Evolutionary conservation across 2,329 filamentous ascomycete genomes (phyloP).

Genomic region (Fusarium sp.): DNA sequence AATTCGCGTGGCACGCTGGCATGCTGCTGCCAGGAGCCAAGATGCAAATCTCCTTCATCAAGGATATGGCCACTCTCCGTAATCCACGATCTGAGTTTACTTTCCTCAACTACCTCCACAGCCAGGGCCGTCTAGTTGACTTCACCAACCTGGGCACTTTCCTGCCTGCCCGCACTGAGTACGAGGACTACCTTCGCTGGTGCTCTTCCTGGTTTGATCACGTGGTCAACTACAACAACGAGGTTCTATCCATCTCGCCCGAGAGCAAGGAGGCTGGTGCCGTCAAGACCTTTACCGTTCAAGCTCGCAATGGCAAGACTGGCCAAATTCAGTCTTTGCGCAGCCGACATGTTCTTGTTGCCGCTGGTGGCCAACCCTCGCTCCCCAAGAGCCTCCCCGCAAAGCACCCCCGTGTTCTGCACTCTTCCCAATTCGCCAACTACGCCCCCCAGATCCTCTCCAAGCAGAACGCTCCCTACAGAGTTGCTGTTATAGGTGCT

Average conservation of each 20-base stretch:
- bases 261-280: conserved; percentile 62
- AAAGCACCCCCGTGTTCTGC: conserved; percentile 79
- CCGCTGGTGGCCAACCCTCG: conserved; percentile 71
- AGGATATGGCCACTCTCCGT: conserved; percentile 90
- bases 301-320: conserved; percentile 71
- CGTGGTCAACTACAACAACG: conserved; percentile 79
- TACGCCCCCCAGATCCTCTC: conserved; percentile 70
- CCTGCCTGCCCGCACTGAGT: conserved; percentile 85
- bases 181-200: conserved; percentile 96
- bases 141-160: conserved; percentile 95
- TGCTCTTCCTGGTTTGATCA: conserved; percentile 83
- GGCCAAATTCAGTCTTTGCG: conserved; percentile 65
- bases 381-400: conserved; percentile 78
- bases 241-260: conserved; percentile 79
- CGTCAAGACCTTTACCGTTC: conserved; percentile 75
- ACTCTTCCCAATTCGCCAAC: conserved; percentile 88
- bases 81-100: conserved; percentile 93
- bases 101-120: conserved; percentile 93
- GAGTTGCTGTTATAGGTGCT: conserved; percentile 86
- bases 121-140: conserved; percentile 82
- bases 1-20: conserved; percentile 92
- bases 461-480: conserved; percentile 69
- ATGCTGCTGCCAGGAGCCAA: conserved; percentile 94
- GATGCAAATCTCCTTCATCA: conserved; percentile 99
- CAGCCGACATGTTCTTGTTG: conserved; percentile 74